phyloP scores from a whole-genome alignment of 805 yeast genomes.

The Kazachstania bromeliacearum region DNA sequence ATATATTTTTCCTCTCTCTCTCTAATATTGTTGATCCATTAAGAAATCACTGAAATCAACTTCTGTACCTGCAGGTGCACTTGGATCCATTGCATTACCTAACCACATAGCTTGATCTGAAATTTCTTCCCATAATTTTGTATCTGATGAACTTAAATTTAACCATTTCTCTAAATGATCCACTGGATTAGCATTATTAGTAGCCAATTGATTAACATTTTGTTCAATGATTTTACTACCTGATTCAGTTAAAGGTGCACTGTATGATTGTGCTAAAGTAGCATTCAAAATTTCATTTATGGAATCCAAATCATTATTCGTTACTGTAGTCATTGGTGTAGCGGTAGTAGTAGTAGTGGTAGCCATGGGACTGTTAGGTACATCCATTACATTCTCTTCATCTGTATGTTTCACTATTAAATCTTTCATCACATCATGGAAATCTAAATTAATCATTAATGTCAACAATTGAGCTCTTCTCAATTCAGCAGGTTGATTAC shows the following conservation, averaged over 20 bases:
- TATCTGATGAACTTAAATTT: slow-evolving; percentile 34
- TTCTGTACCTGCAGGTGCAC: slow-evolving; percentile 21
- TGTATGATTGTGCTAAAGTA: slow-evolving; percentile 14
- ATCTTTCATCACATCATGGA: slow-evolving; percentile 53
- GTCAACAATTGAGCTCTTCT: slow-evolving; percentile 63
- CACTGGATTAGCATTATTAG: slow-evolving; percentile 21
- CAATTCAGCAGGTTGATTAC: slow-evolving; percentile 72
- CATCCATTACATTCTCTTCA: slow-evolving; percentile 1
- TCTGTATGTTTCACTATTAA: slow-evolving; percentile 52
- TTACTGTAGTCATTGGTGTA: not conserved
- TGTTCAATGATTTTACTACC: slow-evolving; percentile 19
- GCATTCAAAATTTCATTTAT: slow-evolving; percentile 16
- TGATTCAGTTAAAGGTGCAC: slow-evolving; percentile 9
- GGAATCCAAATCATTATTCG: slow-evolving; percentile 2
- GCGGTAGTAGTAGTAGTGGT: not conserved
- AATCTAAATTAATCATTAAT: slow-evolving; percentile 55
- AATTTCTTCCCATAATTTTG: slow-evolving; percentile 66
- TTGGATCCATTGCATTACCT: slow-evolving; percentile 32
- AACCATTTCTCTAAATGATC: slow-evolving; percentile 29
- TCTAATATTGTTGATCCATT: slow-evolving; percentile 3
- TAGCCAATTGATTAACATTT: slow-evolving; percentile 25
- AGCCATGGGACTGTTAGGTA: not conserved
- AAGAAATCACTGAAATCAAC: slow-evolving; percentile 14
- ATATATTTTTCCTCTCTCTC: not conserved
- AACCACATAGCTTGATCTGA: slow-evolving; percentile 74